A percentile compares a stretch with the other conserved stretches of the same genome.
Evolutionary conservation across 2,329 filamentous ascomycete species (phyloP).

Genomic region (Phialemoniopsis sp.): DNA sequence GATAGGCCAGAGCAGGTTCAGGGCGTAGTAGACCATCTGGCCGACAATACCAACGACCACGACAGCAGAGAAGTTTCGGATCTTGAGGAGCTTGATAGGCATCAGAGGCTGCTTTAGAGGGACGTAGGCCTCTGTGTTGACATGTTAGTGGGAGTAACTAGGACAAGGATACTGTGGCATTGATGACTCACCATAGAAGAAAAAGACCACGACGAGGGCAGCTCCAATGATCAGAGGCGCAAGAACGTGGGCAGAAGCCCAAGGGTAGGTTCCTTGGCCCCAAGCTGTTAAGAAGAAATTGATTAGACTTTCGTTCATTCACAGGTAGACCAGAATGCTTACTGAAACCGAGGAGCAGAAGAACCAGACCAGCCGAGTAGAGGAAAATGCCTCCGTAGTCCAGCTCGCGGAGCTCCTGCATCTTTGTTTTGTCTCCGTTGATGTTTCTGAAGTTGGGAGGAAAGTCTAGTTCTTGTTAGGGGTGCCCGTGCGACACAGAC

Average conservation of each 20-base stretch:
- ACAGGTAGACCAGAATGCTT: not conserved
- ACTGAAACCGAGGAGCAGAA: slow-evolving; percentile 33
- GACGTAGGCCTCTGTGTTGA: slow-evolving; percentile 1
- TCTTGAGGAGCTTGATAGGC: slow-evolving; percentile 6
- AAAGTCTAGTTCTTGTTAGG: too few relatives aligned
- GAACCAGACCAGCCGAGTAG: slow-evolving; percentile 30
- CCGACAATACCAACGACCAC: slow-evolving; percentile 3
- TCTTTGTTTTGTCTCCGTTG: slow-evolving; percentile 24
- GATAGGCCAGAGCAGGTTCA: slow-evolving; percentile 7
- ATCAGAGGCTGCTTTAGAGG: slow-evolving; percentile 4
- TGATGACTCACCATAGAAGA: slow-evolving; percentile 1
- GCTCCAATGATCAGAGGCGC: slow-evolving; percentile 28
- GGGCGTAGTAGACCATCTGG: slow-evolving; percentile 6
- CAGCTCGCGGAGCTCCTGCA: slow-evolving; percentile 32
- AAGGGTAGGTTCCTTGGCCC: slow-evolving; percentile 32
- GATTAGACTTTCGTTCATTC: too few relatives aligned
- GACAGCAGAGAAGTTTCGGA: slow-evolving; percentile 2
- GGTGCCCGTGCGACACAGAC: too few relatives aligned
- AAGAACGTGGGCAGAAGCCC: slow-evolving; percentile 29
- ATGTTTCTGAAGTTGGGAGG: slow-evolving; percentile 37
- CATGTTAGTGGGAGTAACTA: not conserved
- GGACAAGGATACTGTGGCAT: too few relatives aligned
- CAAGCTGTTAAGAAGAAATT: slow-evolving; percentile 22
- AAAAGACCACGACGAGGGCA: slow-evolving; percentile 4
- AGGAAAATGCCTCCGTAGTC: slow-evolving; percentile 38